Percentiles rank a stretch among this genome's conserved stretches.
Evolutionary conservation across 2,329 filamentous ascomycete genomes (phyloP).

Genomic region (Hymenoscyphus scutula): DNA sequence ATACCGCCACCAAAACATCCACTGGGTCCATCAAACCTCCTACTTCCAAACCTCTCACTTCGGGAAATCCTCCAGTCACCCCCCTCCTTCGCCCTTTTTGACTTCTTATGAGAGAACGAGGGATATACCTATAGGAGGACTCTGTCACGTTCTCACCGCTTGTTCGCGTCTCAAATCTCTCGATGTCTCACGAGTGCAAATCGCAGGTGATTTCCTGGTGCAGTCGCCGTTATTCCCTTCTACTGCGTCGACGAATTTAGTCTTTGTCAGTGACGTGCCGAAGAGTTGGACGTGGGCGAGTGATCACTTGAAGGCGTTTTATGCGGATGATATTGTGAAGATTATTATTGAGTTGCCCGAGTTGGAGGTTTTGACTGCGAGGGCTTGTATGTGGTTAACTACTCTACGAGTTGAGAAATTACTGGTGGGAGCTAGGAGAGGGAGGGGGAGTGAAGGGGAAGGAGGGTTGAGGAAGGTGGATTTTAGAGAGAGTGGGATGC

Average conservation of each 20-base stretch:
- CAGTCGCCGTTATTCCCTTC: neutral
- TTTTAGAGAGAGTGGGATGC: conserved; percentile 25
- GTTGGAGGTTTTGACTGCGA: conserved; percentile 21
- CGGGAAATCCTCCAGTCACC: conserved; percentile 16
- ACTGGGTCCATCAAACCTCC: neutral
- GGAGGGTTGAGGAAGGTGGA: conserved; percentile 13
- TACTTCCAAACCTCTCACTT: neutral
- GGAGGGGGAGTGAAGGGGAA: conserved; percentile 6
- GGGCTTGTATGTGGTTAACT: conserved; percentile 19
- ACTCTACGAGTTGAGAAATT: conserved; percentile 11
- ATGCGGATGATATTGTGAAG: conserved; percentile 20
- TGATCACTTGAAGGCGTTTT: conserved; percentile 16
- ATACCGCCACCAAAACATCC: conserved; percentile 21
- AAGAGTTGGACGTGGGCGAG: conserved; percentile 19
- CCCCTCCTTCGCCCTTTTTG: conserved; percentile 23
- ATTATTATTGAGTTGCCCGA: conserved; percentile 15
- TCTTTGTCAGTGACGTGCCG: conserved; percentile 18
- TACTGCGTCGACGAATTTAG: neutral
- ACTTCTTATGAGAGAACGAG: conserved; percentile 18
- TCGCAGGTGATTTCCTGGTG: conserved; percentile 23
- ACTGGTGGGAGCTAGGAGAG: conserved; percentile 8
- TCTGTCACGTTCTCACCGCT: conserved; percentile 27
- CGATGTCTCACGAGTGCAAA: conserved; percentile 23
- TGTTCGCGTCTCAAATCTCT: conserved; percentile 24
- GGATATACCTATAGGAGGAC: conserved; percentile 27